Evolutionary conservation across 306 rosid genomes (phyloP), one percentile per base, ranked within the genome.

Genomic region (Vigna trinervia): DNA sequence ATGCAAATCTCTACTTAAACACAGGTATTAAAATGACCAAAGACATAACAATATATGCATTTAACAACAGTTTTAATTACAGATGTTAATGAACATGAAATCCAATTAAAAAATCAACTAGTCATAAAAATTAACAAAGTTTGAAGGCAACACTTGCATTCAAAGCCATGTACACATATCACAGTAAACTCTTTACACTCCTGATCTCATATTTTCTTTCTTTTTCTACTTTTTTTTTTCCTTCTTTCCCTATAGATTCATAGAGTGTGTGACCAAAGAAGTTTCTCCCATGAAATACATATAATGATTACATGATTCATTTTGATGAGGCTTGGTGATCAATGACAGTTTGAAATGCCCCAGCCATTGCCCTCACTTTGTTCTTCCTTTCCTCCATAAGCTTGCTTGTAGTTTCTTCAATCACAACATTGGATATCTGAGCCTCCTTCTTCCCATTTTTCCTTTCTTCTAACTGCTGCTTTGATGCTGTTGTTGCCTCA

Each of bases 271-370:
- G 43, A 38, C 2, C 51, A 61, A 47, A 77, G 81, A 41, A 12
- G 47, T 8, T 10, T 46, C 64, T 64, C 56, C 15, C 46, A 34
- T 71, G 20, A 52, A 32, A 32, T 26, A 28, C 8, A 62, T 15
- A 34, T 50, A 64, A 54, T 4, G 10, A 8, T 41, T 41, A 26
- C 34, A 50, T 43, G 38, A 48, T 51, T 86, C 81, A 86, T 85
- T 81, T 83, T 62, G 88, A 81, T 3, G 88, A 32, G 45, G 89
- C 63, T 86, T 92, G 93, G 74, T 87, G 56, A 70, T 92, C 91
- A 66, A 92, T 92, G 69, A 88, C 96, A 67, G 86, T 87, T 83
- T 92, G 92, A 73, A 92, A 92, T 38, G 97, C 97, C 23, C 97
- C 97, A 57, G 86, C 97, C 81, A 92, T 57, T 38, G 97, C 96